Percentiles rank a stretch among this genome's conserved stretches.
phyloP scores from a whole-genome alignment of 2,329 filamentous ascomycete species.

The Shiraia sp. region DNA sequence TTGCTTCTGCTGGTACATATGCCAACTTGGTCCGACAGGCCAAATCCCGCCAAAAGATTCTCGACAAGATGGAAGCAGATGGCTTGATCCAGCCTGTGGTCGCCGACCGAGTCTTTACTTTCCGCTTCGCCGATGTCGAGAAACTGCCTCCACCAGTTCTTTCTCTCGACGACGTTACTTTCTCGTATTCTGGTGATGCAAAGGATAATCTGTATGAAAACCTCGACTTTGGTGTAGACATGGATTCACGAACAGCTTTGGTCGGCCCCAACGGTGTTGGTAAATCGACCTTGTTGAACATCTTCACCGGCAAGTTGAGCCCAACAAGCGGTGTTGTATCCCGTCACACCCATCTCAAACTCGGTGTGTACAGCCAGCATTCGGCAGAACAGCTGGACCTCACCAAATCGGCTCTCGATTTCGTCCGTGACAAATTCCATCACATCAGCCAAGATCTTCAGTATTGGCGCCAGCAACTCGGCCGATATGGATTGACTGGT shows the following conservation, averaged over 20 bases:
- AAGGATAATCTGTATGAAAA: slow-evolving; percentile 95
- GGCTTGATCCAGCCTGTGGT: slow-evolving; percentile 93
- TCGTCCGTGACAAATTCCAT: slow-evolving; percentile 92
- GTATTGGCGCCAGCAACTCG: slow-evolving; percentile 98
- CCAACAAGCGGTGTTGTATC: slow-evolving; percentile 81
- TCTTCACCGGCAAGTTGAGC: slow-evolving; percentile 95
- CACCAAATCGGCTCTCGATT: slow-evolving; percentile 96
- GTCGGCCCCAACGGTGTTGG: slow-evolving; percentile 99
- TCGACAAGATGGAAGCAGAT: slow-evolving; percentile 99
- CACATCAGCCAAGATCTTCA: slow-evolving; percentile 95
- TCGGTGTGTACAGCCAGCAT: slow-evolving; percentile 98
- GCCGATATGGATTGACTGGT: slow-evolving; percentile 89
- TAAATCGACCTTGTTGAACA: slow-evolving; percentile 92
- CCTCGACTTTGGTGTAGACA: slow-evolving; percentile 97
- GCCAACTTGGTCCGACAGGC: slow-evolving; percentile 98
- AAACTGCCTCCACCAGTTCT: slow-evolving; percentile 98
- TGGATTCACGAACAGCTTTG: slow-evolving; percentile 96
- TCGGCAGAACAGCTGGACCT: slow-evolving; percentile 97
- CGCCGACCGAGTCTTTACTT: slow-evolving; percentile 87
- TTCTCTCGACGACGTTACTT: slow-evolving; percentile 95
- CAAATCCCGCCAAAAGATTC: slow-evolving; percentile 99
- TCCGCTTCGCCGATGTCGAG: slow-evolving; percentile 97
- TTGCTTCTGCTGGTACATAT: slow-evolving; percentile 98
- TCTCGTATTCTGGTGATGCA: slow-evolving; percentile 90
- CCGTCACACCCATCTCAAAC: slow-evolving; percentile 96